Base-by-base conservation (phyloP, 208 protist species). In the Crithidia fasciculata region DNA sequence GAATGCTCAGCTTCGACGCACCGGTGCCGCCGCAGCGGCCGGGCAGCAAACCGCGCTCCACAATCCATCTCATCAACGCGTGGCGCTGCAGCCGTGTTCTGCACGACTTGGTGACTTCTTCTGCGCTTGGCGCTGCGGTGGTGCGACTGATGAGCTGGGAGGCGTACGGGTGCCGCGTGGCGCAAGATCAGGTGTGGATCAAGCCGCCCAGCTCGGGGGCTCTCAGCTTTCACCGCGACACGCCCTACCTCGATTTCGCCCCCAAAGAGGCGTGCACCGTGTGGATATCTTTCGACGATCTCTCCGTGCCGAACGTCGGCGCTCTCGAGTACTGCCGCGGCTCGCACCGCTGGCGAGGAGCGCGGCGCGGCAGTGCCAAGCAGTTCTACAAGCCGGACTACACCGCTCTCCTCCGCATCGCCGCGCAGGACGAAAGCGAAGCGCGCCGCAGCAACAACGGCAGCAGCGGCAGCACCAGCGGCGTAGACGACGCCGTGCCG, bases 181-280 rank as follows among this genome's bases (percentile, higher is more conserved):
- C 75, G 28, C 82, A 87, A 44, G 76, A 85, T 12, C 81, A 90
- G 59, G 78, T 85, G 4, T 85, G 82, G 72, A 72, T 82, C 13
- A 87, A 83, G 49, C 76, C 82, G 4, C 79, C 78, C 16, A 43
- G 61, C 49, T 75, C 85, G 15, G 71, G 63, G 7, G 62, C 82
- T 6, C 69, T 87, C 12, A 87, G 74, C 55, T 83, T 80, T 59
- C 82, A 90, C 76, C 80, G 82, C 62, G 79, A 85, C 69, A 87
- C 82, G 12, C 76, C 82, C 0, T 87, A 87, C 59, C 66, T 85
- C 57, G 75, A 85, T 58, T 84, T 83, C 54, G 57, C 41, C 3
- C 79, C 79, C 4, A 85, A 78, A 15, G 70, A 87, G 19, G 85
- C 83, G 52, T 82, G 76, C 67, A 87, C 81, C 13, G 74, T 83